A percentile compares a stretch with the other conserved stretches of the same genome.
phyloP scores from a whole-genome alignment of 2,329 filamentous ascomycete species.

The Chrysoporthe austroafricana region DNA sequence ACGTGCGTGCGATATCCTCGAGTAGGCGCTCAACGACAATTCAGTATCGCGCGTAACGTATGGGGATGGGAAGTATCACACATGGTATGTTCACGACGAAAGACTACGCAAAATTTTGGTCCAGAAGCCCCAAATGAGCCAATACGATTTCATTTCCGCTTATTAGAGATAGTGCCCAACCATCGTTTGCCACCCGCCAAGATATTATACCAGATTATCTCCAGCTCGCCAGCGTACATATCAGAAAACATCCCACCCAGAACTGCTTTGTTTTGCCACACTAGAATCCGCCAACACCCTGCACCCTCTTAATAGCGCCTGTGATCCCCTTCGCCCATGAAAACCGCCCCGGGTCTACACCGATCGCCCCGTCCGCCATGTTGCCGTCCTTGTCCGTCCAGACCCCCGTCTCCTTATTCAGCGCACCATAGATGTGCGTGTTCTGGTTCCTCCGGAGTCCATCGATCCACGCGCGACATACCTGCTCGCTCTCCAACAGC shows the following conservation, averaged over 20 bases:
- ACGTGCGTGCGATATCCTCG: background rate
- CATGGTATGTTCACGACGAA: background rate
- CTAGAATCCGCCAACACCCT: slow-evolving; percentile 57
- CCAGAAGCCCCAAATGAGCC: background rate
- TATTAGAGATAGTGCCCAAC: background rate
- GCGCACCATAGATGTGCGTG: slow-evolving; percentile 60
- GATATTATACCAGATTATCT: background rate
- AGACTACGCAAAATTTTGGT: background rate
- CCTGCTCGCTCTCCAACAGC: slow-evolving; percentile 66
- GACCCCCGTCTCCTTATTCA: slow-evolving; percentile 58
- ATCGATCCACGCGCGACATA: slow-evolving; percentile 68
- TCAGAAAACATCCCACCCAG: background rate
- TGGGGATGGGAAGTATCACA: background rate
- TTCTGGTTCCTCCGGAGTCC: slow-evolving; percentile 61
- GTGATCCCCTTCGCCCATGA: slow-evolving; percentile 62
- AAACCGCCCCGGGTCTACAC: slow-evolving; percentile 57
- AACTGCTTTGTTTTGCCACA: background rate
- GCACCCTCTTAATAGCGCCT: slow-evolving; percentile 61
- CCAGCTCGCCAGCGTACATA: background rate
- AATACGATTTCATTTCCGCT: background rate
- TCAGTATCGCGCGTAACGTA: background rate
- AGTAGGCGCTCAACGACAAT: background rate
- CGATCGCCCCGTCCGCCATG: slow-evolving; percentile 54
- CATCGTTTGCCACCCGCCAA: background rate
- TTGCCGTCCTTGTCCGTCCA: slow-evolving; percentile 61